These are phyloP conservation scores for Exophiala bonariae DNA, from an alignment of 2,329 filamentous ascomycete species.

Conservation along the genomic window DNA sequence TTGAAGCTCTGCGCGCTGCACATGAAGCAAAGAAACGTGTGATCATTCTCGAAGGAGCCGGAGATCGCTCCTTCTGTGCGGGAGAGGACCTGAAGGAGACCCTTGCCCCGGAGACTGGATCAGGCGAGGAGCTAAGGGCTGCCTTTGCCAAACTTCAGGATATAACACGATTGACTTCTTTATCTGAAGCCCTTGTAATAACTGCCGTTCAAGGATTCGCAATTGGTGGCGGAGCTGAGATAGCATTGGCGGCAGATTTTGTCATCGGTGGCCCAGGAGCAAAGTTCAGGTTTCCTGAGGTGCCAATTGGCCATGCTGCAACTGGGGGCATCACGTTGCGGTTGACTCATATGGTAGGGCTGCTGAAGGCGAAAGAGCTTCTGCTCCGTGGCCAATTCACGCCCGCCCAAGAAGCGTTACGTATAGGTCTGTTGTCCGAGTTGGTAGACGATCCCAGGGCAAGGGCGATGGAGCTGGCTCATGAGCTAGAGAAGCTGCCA, in stretches of 20 bases:
- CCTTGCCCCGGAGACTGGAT: conserved; percentile 10
- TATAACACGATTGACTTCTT: conserved; percentile 13
- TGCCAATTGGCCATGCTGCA: conserved; percentile 16
- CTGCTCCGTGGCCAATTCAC: conserved; percentile 9
- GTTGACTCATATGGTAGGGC: conserved; percentile 13
- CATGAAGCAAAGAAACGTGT: background rate
- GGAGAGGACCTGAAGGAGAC: conserved; percentile 19
- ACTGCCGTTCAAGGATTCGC: conserved; percentile 16
- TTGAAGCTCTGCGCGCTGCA: conserved; percentile 1
- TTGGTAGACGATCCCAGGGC: conserved; percentile 14
- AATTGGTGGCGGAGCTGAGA: conserved; percentile 17
- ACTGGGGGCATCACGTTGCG: conserved; percentile 19
- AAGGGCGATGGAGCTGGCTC: conserved; percentile 11
- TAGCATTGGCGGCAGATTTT: conserved; percentile 17
- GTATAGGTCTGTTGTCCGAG: conserved; percentile 13
- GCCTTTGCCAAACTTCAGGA: conserved; percentile 17
- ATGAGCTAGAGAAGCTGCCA: conserved; percentile 13
- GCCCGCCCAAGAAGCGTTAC: conserved; percentile 11
- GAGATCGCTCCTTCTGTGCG: conserved; percentile 15
- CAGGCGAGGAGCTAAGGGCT: conserved; percentile 7
- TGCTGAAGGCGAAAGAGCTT: conserved; percentile 14
- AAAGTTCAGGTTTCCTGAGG: conserved; percentile 16
- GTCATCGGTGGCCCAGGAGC: conserved; percentile 17
- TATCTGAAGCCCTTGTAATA: conserved; percentile 7
- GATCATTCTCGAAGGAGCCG: conserved; percentile 12